Evolutionary conservation across 345 rosid genomes (phyloP).

Genomic region (Cardamine resedifolia): DNA sequence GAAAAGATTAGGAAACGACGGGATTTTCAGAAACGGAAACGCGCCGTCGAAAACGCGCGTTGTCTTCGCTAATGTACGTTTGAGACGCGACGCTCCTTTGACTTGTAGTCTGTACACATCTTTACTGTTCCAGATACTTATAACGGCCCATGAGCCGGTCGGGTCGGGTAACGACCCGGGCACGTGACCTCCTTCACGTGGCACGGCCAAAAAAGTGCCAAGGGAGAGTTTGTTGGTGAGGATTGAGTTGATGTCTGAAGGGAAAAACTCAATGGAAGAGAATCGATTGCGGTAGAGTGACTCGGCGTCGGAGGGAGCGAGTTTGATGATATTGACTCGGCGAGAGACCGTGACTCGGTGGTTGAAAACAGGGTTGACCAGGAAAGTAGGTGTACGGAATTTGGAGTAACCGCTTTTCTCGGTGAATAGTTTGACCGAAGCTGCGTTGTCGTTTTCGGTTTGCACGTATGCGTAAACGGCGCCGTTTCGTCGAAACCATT

Average conservation of each 20-base stretch:
- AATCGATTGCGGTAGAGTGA: slow-evolving; percentile 68
- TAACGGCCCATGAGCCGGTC: slow-evolving; percentile 79
- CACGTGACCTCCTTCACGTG: slow-evolving; percentile 42
- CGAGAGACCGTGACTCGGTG: slow-evolving; percentile 58
- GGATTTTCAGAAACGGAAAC: slow-evolving; percentile 71
- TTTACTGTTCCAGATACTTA: slow-evolving; percentile 84
- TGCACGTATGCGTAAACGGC: slow-evolving; percentile 92
- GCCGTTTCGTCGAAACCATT: slow-evolving; percentile 79
- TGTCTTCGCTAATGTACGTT: slow-evolving; percentile 57
- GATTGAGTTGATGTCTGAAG: slow-evolving; percentile 83
- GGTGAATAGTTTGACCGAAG: slow-evolving; percentile 88
- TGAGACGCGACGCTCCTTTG: slow-evolving; percentile 65
- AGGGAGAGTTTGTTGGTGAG: slow-evolving; percentile 67
- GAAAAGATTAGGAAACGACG: slow-evolving; percentile 85
- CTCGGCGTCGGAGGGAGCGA: slow-evolving; percentile 63
- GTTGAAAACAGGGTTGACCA: slow-evolving; percentile 92
- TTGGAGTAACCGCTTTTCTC: slow-evolving; percentile 82
- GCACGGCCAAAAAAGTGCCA: slow-evolving; percentile 83
- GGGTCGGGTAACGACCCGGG: slow-evolving; percentile 56
- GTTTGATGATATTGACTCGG: slow-evolving; percentile 49
- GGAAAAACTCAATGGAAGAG: slow-evolving; percentile 93
- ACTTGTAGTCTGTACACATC: slow-evolving; percentile 77
- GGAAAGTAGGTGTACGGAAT: slow-evolving; percentile 84
- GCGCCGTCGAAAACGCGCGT: slow-evolving; percentile 65
- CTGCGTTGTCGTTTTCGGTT: slow-evolving; percentile 84